Evolutionary conservation across 2,329 filamentous ascomycete genomes (phyloP).

Genomic region (Tetracladium maxilliforme): DNA sequence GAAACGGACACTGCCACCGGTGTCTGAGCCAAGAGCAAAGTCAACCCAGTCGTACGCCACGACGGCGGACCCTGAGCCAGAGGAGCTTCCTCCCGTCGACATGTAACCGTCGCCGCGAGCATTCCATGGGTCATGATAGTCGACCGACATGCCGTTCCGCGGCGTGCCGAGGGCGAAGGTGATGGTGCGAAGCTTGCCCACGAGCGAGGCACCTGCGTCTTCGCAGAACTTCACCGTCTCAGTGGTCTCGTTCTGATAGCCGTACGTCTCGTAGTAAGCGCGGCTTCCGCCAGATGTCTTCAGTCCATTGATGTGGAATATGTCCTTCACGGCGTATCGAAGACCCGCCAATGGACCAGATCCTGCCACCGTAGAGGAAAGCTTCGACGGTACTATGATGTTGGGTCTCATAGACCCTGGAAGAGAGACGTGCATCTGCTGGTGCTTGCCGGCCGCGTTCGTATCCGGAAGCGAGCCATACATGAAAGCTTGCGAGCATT

Average conservation of each 20-base stretch:
- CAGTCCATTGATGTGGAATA: conserved; percentile 41
- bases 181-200: conserved; percentile 36
- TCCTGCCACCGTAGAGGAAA: too few species aligned
- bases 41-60: conserved; percentile 32
- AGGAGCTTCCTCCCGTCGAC: conserved; percentile 28
- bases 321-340: conserved; percentile 47
- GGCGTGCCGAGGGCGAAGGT: too few species aligned
- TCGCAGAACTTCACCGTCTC: conserved; percentile 37
- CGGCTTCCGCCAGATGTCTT: conserved; percentile 40
- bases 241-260: conserved; percentile 27
- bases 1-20: conserved; percentile 30
- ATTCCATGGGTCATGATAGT: conserved; percentile 22
- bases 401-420: too few species aligned
- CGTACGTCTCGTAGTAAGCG: conserved; percentile 39
- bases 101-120: conserved; percentile 30
- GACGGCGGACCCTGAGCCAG: conserved; percentile 25
- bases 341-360: too few species aligned
- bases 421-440: too few species aligned
- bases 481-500: too few species aligned
- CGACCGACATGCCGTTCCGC: too few species aligned
- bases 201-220: conserved; percentile 39
- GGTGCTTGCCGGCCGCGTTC: too few species aligned
- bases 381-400: too few species aligned
- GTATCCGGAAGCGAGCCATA: too few species aligned
- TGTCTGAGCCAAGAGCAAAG: conserved; percentile 30